Evolutionary conservation across 2,329 filamentous ascomycete genomes (phyloP).

Genomic region (Alternaria triticina): DNA sequence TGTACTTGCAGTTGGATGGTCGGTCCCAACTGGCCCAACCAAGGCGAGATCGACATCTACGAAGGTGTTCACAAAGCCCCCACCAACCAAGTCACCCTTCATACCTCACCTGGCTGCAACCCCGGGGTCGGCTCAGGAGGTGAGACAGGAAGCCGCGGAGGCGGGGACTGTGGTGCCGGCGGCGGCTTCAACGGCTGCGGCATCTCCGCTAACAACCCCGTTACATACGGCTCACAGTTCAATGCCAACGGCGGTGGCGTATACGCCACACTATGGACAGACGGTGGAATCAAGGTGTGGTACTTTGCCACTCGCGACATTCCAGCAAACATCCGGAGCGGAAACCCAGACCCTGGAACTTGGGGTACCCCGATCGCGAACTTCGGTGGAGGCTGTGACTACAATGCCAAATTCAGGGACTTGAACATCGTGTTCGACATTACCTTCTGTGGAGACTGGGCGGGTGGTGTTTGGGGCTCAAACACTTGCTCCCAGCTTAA

Average conservation of each 20-base stretch:
- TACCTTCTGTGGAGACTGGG: slow-evolving; percentile 64
- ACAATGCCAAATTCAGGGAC: slow-evolving; percentile 43
- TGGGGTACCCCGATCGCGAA: slow-evolving; percentile 54
- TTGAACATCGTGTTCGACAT: slow-evolving; percentile 56
- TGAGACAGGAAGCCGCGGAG: slow-evolving; percentile 37
- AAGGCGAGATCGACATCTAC: slow-evolving; percentile 46
- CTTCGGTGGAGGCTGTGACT: slow-evolving; percentile 44
- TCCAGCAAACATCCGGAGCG: slow-evolving; percentile 50
- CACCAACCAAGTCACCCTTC: slow-evolving; percentile 47
- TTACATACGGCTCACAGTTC: slow-evolving; percentile 48
- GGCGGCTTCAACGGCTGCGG: slow-evolving; percentile 46
- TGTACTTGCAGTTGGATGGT: slow-evolving; percentile 43
- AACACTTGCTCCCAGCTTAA: slow-evolving; percentile 38
- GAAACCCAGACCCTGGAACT: slow-evolving; percentile 48
- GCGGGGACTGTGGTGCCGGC: slow-evolving; percentile 45
- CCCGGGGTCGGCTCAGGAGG: slow-evolving; percentile 42
- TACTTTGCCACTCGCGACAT: slow-evolving; percentile 51
- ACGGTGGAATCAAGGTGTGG: slow-evolving; percentile 55
- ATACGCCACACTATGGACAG: slow-evolving; percentile 52
- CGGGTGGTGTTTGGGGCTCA: slow-evolving; percentile 53
- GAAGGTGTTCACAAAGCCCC: slow-evolving; percentile 49
- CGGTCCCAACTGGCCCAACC: slow-evolving; percentile 49
- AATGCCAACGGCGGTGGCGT: slow-evolving; percentile 53
- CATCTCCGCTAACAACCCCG: slow-evolving; percentile 32
- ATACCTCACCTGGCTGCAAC: slow-evolving; percentile 44